These are phyloP conservation scores for Trametes coccinea DNA, from an alignment of 768 basidiomycete genomes.

Conservation along the genomic window DNA sequence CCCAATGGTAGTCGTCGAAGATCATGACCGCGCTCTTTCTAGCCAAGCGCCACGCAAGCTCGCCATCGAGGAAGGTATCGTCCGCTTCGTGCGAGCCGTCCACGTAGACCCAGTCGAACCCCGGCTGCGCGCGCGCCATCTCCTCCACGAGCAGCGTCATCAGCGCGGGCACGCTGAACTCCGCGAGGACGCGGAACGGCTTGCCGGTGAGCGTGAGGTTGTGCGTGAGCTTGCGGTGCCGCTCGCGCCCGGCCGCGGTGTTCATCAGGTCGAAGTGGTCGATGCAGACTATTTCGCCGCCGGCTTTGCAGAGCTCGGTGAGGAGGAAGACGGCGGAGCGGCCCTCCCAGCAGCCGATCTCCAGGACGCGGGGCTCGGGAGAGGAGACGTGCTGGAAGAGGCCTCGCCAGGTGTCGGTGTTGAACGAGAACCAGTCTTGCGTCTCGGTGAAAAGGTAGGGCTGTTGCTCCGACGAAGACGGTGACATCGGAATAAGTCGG, in stretches of 20 bases:
- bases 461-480: background rate
- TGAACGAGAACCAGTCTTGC: constrained; percentile 58
- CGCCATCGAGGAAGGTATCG: constrained; percentile 62
- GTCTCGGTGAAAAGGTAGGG: constrained; percentile 44
- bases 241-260: constrained; percentile 48
- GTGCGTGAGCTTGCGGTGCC: constrained; percentile 44
- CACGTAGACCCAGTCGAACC: constrained; percentile 61
- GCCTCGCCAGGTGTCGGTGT: constrained; percentile 44
- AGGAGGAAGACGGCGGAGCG: constrained; percentile 58
- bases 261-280: constrained; percentile 59
- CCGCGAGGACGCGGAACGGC: constrained; percentile 45
- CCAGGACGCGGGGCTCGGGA: constrained; percentile 47
- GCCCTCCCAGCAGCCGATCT: constrained; percentile 67
- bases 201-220: constrained; percentile 49
- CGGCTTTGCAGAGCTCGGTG: constrained; percentile 43
- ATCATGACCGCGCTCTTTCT: constrained; percentile 51
- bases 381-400: constrained; percentile 42
- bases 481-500: background rate
- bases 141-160: constrained; percentile 50
- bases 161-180: constrained; percentile 56
- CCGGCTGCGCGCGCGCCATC: constrained; percentile 35
- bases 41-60: constrained; percentile 57
- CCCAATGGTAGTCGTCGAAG: constrained; percentile 62
- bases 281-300: constrained; percentile 53
- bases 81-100: constrained; percentile 62